A percentile compares a stretch with the other conserved stretches of the same genome.
These are phyloP conservation scores for Penicillium angulare DNA, from an alignment of 495 filamentous ascomycete genomes.

Conservation along the genomic window DNA sequence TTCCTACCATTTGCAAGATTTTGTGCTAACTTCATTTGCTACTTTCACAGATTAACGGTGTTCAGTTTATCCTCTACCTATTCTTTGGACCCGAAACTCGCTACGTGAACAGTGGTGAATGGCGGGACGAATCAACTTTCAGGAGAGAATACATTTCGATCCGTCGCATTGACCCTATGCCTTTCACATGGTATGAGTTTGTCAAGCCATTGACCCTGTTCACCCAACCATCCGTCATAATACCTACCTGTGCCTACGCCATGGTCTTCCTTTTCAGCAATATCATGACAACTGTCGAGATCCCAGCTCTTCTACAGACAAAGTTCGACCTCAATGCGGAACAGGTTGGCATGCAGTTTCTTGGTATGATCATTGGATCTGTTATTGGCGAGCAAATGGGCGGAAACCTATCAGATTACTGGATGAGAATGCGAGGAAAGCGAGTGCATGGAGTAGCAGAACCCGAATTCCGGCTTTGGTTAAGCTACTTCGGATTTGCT, in stretches of 20 bases:
- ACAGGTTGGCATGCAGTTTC: conserved; percentile 54
- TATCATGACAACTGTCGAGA: conserved; percentile 50
- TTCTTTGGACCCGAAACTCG: conserved; percentile 58
- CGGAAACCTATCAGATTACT: conserved; percentile 48
- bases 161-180: conserved; percentile 47
- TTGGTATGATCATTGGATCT: conserved; percentile 53
- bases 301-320: conserved; percentile 47
- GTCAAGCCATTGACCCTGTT: conserved; percentile 44
- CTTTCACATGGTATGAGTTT: conserved; percentile 47
- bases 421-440: conserved; percentile 41
- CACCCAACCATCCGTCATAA: conserved; percentile 37
- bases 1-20: background rate
- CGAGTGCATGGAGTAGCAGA: conserved; percentile 5
- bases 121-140: conserved; percentile 22
- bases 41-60: conserved; percentile 44
- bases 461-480: background rate
- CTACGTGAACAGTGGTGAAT: conserved; percentile 36
- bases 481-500: background rate
- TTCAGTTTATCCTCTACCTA: conserved; percentile 52
- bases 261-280: conserved; percentile 50
- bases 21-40: conserved; percentile 3
- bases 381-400: conserved; percentile 57
- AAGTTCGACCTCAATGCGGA: conserved; percentile 53
- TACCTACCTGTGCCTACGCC: conserved; percentile 50
- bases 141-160: conserved; percentile 43